phyloP scores from a whole-genome alignment of 148 eudicot genomes.

The Suaeda aralocaspica region DNA sequence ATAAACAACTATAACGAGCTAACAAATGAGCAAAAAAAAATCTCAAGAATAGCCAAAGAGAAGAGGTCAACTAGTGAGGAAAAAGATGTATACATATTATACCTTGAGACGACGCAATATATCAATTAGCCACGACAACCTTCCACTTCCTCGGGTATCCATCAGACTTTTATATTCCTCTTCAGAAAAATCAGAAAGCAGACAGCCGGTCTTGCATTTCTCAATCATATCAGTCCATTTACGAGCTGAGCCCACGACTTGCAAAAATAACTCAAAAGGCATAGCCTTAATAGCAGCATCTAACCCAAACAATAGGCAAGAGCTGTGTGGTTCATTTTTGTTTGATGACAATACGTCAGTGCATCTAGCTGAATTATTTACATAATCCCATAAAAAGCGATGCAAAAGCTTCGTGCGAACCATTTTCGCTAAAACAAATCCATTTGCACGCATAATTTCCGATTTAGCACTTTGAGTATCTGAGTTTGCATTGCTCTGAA shows the following conservation, averaged over 20 bases:
- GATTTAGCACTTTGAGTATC: constrained; percentile 44
- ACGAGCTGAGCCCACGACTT: constrained; percentile 71
- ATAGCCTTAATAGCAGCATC: constrained; percentile 75
- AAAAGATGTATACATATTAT: constrained; percentile 7
- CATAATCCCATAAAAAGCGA: constrained; percentile 62
- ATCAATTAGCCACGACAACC: constrained; percentile 75
- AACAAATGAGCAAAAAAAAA: not conserved
- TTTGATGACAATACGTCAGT: constrained; percentile 37
- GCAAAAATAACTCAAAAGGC: constrained; percentile 86
- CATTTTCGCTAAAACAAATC: constrained; percentile 90
- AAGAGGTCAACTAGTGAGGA: not conserved
- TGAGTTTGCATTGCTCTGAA: constrained; percentile 34
- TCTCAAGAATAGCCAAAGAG: constrained; percentile 11
- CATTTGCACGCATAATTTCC: constrained; percentile 81
- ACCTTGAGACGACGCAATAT: constrained; percentile 83
- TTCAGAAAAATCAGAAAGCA: constrained; percentile 72
- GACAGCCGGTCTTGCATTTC: constrained; percentile 64
- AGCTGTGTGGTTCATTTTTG: constrained; percentile 70
- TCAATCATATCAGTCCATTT: constrained; percentile 65
- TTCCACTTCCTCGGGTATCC: constrained; percentile 71
- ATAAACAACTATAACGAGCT: not conserved
- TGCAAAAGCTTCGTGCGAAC: constrained; percentile 80
- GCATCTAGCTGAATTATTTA: constrained; percentile 47
- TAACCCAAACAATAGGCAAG: constrained; percentile 54
- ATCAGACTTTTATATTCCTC: constrained; percentile 67